phyloP scores from a whole-genome alignment of 2,329 filamentous ascomycete genomes.

The Aspergillus fructus region DNA sequence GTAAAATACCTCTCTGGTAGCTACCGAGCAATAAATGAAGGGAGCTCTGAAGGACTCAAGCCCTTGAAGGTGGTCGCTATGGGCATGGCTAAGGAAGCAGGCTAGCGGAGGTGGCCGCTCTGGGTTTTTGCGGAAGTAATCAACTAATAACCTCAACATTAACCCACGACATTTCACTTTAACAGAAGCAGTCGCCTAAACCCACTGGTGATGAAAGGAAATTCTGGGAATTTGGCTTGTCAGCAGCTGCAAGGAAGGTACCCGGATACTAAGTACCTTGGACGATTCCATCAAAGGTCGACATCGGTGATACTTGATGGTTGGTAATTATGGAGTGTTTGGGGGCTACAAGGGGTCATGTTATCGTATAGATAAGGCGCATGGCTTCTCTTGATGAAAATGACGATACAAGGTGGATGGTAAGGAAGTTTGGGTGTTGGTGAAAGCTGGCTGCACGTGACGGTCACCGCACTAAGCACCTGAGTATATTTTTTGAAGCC shows the following conservation, averaged over 20 bases:
- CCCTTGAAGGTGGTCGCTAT: slow-evolving; percentile 83
- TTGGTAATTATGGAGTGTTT: background rate
- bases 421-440: background rate
- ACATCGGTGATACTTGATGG: slow-evolving; percentile 54
- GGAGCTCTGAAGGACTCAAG: slow-evolving; percentile 74
- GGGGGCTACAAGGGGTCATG: background rate
- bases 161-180: background rate
- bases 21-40: slow-evolving; percentile 87
- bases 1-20: slow-evolving; percentile 64
- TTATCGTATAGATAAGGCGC: background rate
- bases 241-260: background rate
- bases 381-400: background rate
- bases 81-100: slow-evolving; percentile 88
- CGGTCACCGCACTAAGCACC: background rate
- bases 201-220: slow-evolving; percentile 71
- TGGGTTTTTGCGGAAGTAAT: slow-evolving; percentile 69
- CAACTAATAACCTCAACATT: slow-evolving; percentile 53
- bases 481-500: background rate
- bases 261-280: slow-evolving; percentile 32
- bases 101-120: slow-evolving; percentile 65
- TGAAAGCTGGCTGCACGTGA: slow-evolving; percentile 4
- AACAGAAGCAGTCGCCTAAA: background rate
- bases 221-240: slow-evolving; percentile 52
- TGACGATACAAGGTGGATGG: background rate
- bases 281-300: slow-evolving; percentile 71